Evolutionary conservation across 1,284 basidiomycete species (phyloP), one percentile per base, ranked within the genome.

Genomic region (Trichosporon ovoides): DNA sequence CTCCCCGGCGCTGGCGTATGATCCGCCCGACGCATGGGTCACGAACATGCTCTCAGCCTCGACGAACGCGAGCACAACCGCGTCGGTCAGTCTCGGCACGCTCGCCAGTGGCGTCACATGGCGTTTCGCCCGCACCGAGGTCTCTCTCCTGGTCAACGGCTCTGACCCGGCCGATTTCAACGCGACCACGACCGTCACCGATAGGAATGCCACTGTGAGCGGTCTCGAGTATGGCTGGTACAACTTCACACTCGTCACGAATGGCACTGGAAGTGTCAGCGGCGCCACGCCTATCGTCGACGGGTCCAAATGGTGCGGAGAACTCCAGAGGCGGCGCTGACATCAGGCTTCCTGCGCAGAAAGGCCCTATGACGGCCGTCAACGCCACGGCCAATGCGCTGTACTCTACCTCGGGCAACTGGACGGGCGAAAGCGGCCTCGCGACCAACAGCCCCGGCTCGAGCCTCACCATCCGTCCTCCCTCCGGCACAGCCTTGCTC

Each of bases 111-210:
- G 35, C 13, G 35, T 37, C 35, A n/a, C 16, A 13, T 37, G 35
- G 35, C 35, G 35, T 3, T 24, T 51, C 31, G 31, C 16, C 19
- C 13, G n/a, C n/a, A n/a, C 13, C 10, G 16, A 31, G 5, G 31
- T 51, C n/a, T 12, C n/a, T 7, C 5, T 51, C 28, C 49, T 51
- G 7, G 49, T 51, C 49, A 51, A 51, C 49, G 49, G 49, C 49
- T 35, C 49, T 2, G 11, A 20, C 18, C 31, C 31, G 1, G 49
- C 31, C 7, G 33, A 11, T 6, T 18, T 51, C 31, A 35, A 35
- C n/a, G 49, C 14, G 4, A 51, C 49, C 7, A 18, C 19, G 16
- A n/a, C 19, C 14, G 19, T 51, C 9, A 35, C 28, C 2, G n/a
- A 36, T n/a, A 7, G 1, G 3, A 51, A 34, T 6, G 31, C 49